Evolutionary conservation across 1,284 basidiomycete genomes (phyloP), one percentile per base, ranked within the genome.

Genomic region (Melampsora larici-populina): DNA sequence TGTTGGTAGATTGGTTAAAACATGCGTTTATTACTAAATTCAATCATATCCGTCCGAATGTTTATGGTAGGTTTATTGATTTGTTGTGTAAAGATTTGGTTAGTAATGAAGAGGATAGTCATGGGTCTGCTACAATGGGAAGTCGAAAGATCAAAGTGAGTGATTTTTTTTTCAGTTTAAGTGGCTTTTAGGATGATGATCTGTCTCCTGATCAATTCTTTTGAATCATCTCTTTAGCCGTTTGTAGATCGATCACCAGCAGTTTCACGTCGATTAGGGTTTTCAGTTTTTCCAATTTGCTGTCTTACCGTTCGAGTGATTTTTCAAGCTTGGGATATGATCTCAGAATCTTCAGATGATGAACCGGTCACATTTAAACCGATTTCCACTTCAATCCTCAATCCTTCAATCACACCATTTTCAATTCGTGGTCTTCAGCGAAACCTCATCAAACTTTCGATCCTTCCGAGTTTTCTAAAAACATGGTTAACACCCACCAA

Each of bases 1-100:
- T 93, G 88, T 85, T 93, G 5, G 97, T 99, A 36, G 97, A 99
- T 84, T 99, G 96, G 97, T 87, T 99, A 78, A 99, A 99, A 83
- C 97, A 99, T 82, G 96, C 96, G 0, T 99, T 99, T 85, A 98
- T 99, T 82, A 96, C 95, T 74, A 99, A 99, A 84, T 98, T 98
- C 84, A 88, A 88, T 81, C 92, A 95, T 82, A 95, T 99, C 73
- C 90, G 96, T 0, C 94, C 95, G 0, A 92, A 91, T 0, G 93
- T 98, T 0, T 99, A 99, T 81, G 94, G 94, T 79, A 88, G 97
- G 15, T 99, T 94, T 85, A 93, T 91, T 15, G 97, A 99, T 82
- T 93, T 99, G 0, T 88, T 99, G 0, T 98, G 96, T 82, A 90
- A 93, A 62, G 97, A 99, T 83, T 88, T 99, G 15, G 88, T 95